Conservation (phyloP, 148 eudicot species). For the Arbutus unedo region DNA sequence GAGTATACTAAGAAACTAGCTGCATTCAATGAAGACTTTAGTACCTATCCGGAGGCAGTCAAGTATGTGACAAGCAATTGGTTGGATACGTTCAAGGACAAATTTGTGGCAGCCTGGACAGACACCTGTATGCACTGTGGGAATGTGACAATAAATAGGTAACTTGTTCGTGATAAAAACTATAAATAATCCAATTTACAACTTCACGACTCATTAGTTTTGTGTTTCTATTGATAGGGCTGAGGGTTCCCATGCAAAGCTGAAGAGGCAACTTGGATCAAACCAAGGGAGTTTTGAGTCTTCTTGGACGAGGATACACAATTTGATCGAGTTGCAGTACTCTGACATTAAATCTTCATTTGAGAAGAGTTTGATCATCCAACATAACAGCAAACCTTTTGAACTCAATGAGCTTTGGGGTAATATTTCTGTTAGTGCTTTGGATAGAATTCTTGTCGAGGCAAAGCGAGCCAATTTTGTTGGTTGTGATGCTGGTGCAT, state of each 20-base stretch:
- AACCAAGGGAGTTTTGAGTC: not conserved
- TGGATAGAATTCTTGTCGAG: not conserved
- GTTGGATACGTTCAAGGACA: not conserved
- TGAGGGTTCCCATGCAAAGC: conserved; percentile 1
- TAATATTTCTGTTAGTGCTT: not conserved
- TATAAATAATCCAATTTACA: not conserved
- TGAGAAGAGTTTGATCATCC: not conserved
- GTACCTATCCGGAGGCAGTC: not conserved
- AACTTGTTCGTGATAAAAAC: not conserved
- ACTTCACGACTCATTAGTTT: not conserved
- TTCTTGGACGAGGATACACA: not conserved
- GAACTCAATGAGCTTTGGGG: not conserved
- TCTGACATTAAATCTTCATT: not conserved
- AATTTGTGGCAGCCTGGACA: not conserved
- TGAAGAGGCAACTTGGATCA: not conserved
- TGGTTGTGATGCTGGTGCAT: not conserved
- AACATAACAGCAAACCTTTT: not conserved
- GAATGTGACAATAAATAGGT: not conserved
- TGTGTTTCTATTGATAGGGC: not conserved
- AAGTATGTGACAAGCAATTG: not conserved
- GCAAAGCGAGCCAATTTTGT: not conserved
- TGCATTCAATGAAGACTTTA: not conserved
- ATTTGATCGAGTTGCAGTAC: not conserved
- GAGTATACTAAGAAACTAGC: not conserved
- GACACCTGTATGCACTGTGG: not conserved